These are phyloP conservation scores for Osmanthus fragrans DNA, from an alignment of 257 asterid species.

Conservation along the genomic window DNA sequence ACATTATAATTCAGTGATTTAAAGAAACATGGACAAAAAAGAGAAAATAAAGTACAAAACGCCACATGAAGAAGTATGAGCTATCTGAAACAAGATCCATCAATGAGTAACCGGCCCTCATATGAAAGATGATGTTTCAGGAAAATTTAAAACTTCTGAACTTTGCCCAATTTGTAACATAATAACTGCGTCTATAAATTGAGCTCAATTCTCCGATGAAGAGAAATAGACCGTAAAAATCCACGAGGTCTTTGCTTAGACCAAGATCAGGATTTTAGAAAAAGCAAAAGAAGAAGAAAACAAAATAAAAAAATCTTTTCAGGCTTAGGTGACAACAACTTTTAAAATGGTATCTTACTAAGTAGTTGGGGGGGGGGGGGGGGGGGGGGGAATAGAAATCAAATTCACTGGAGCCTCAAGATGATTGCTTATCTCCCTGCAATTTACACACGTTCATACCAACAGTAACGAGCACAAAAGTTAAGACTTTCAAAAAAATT, in stretches of 20 bases:
- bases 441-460: neutral
- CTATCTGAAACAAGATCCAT: neutral
- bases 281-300: no score
- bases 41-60: neutral
- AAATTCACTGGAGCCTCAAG: neutral
- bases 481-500: neutral
- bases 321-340: neutral
- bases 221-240: neutral
- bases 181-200: neutral
- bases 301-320: no score
- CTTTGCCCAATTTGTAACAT: conserved; percentile 2
- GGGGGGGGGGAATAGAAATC: neutral
- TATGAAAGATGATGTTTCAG: neutral
- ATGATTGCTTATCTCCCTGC: neutral
- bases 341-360: neutral
- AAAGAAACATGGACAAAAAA: conserved; percentile 14
- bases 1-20: conserved; percentile 33
- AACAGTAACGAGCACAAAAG: neutral
- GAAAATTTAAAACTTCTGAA: conserved; percentile 14
- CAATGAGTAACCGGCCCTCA: neutral
- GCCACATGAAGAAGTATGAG: neutral
- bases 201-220: conserved; percentile 22
- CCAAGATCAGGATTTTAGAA: conserved; percentile 8
- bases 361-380: no score
- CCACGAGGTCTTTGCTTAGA: neutral